Evolutionary conservation across 306 rosid species (phyloP).

Genomic region (Castanopsis chinensis): DNA sequence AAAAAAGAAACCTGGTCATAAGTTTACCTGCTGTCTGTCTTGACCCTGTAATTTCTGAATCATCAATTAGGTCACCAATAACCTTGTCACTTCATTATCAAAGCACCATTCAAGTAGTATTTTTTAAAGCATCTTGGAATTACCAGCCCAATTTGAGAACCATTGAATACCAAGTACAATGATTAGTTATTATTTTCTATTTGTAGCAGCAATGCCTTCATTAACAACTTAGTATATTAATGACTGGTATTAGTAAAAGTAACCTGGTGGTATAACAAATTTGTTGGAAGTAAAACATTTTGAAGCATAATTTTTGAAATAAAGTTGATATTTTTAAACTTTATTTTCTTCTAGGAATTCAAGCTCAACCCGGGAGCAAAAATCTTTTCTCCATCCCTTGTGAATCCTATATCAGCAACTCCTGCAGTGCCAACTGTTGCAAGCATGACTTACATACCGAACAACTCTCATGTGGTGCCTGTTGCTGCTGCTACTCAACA

Average conservation of each 20-base stretch:
- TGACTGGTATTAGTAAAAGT: constrained; percentile 9
- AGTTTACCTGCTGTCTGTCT: background rate
- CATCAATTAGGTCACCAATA: constrained; percentile 1
- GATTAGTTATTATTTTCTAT: background rate
- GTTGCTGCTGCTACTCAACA: constrained; percentile 54
- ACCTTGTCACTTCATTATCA: background rate
- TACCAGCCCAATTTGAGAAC: constrained; percentile 10
- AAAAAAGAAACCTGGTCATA: background rate
- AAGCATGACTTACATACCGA: constrained; percentile 62
- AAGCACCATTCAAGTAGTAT: background rate
- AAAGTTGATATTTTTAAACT: constrained; percentile 5
- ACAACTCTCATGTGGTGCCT: constrained; percentile 46
- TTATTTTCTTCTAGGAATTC: constrained; percentile 56
- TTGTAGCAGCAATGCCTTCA: background rate
- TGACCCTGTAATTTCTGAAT: background rate
- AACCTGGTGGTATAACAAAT: constrained; percentile 8
- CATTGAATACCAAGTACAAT: background rate
- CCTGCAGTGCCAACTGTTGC: constrained; percentile 50
- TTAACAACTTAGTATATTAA: background rate
- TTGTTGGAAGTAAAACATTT: constrained; percentile 9
- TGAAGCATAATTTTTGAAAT: background rate
- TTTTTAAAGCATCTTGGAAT: constrained; percentile 22
- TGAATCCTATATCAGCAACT: constrained; percentile 36
- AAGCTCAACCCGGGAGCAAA: constrained; percentile 94
- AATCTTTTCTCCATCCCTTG: constrained; percentile 70